Evolutionary conservation across 2,329 filamentous ascomycete species (phyloP), one percentile per base, ranked within the genome.

Genomic region (Beauveria caledonica): DNA sequence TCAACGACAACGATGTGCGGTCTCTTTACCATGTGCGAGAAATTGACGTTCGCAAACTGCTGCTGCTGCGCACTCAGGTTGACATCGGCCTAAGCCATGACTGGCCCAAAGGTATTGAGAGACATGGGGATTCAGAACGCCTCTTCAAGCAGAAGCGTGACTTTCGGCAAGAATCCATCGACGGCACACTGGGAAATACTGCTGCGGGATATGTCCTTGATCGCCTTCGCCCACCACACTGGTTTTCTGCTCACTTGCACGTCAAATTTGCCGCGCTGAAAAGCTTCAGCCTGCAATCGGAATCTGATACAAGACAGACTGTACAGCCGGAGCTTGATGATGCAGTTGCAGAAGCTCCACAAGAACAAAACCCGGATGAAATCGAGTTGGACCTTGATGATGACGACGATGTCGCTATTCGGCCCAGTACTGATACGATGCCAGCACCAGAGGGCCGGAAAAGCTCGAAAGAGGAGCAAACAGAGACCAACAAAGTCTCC

Each of bases 181-280:
- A 86, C 42, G 91, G 91, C 0, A 86, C 79, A 9, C 76, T 99
- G 23, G 94, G 94, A 0, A 97, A 84, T 66, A 76, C 83, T 36
- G 93, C 93, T 0, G 92, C 92, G 0, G 85, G 83, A 68, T 84
- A 88, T 66, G 86, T 96, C 21, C 82, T 97, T 73, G 86, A 96
- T 69, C 82, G 89, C 33, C 74, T 99, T 57, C 81, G 91, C 57
- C 94, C 94, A 10, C 80, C 82, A 0, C 88, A 91, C 71, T 99
- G 94, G 94, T 97, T 97, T 71, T 88, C 89, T 42, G 94, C 92
- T 3, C 94, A 99, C 73, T 74, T 97, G 75, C 94, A 99, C 73
- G 86, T 89, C 77, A 95, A 93, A 70, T 97, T 88, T 70, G 74
- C 87, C 0, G 94, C 92, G 1, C 71, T 85, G 64, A 87, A 83